A percentile compares a stretch with the other conserved stretches of the same genome.
Evolutionary conservation across 139 green algal genomes (phyloP).

Genomic region (Chlamydomonas sp.): DNA sequence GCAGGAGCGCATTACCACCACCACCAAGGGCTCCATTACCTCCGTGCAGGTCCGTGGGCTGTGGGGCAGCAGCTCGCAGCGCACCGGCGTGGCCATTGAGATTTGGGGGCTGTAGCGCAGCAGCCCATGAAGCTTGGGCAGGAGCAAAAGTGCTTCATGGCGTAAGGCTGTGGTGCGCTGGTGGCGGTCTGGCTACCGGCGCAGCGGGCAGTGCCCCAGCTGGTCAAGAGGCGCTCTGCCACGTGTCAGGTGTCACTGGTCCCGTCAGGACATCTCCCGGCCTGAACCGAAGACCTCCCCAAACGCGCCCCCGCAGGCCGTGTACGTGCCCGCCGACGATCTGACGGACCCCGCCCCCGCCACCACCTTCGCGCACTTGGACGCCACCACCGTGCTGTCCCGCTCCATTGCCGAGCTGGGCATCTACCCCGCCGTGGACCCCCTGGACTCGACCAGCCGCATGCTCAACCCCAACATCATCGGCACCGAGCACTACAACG

Average conservation of each 20-base stretch:
- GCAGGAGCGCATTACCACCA: conserved; percentile 99
- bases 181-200: no score
- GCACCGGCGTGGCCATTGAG: no score
- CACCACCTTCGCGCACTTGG: conserved; percentile 98
- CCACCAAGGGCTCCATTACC: conserved; percentile 98
- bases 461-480: conserved; percentile 97
- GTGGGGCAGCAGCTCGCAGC: no score
- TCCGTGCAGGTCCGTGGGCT: conserved; percentile 85
- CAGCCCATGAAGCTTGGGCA: no score
- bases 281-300: neutral
- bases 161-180: no score
- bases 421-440: conserved; percentile 99
- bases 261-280: neutral
- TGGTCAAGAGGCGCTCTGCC: no score
- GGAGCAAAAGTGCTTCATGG: no score
- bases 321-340: conserved; percentile 99
- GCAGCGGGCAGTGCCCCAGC: no score
- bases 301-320: conserved; percentile 76
- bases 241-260: no score
- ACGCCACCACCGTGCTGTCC: conserved; percentile 99
- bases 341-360: conserved; percentile 97
- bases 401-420: conserved; percentile 98
- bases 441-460: conserved; percentile 97
- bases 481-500: conserved; percentile 96
- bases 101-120: no score